phyloP scores from a whole-genome alignment of 73 alveolate genomes.

The Paraurostyla sp. region DNA sequence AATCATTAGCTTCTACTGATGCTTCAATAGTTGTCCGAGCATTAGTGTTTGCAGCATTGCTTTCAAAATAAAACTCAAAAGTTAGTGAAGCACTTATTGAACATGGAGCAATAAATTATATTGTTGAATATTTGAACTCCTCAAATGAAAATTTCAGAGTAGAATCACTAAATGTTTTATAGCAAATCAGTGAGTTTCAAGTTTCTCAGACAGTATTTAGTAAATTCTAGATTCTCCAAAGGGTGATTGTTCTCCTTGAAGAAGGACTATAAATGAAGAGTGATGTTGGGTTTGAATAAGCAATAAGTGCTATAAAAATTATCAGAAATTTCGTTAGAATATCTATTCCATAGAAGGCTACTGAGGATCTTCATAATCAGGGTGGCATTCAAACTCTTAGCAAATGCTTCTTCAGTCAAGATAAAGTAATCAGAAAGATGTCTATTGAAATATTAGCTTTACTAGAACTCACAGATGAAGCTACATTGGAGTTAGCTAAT shows the following conservation, averaged over 20 bases:
- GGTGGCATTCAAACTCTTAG: slow-evolving; percentile 60
- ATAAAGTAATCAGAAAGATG: slow-evolving; percentile 35
- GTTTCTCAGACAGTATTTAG: not conserved
- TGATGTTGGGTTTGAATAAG: slow-evolving; percentile 61
- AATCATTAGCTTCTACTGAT: slow-evolving; percentile 65
- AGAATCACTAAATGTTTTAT: slow-evolving; percentile 54
- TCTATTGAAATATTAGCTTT: slow-evolving; percentile 38
- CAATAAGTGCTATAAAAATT: not conserved
- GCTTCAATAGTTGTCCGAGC: slow-evolving; percentile 60
- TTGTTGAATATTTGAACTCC: slow-evolving; percentile 58
- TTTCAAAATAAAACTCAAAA: slow-evolving; percentile 44
- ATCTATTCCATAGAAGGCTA: slow-evolving; percentile 1
- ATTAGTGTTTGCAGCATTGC: slow-evolving; percentile 54
- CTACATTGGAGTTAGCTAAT: slow-evolving; percentile 44
- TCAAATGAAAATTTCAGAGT: slow-evolving; percentile 71
- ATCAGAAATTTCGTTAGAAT: not conserved
- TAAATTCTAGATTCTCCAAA: slow-evolving; percentile 36
- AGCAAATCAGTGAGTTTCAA: slow-evolving; percentile 14
- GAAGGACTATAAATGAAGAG: slow-evolving; percentile 71
- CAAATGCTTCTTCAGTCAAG: slow-evolving; percentile 53
- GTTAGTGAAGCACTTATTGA: slow-evolving; percentile 55
- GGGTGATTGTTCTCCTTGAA: slow-evolving; percentile 65
- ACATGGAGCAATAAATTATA: slow-evolving; percentile 61
- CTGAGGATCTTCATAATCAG: slow-evolving; percentile 26
- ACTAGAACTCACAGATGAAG: slow-evolving; percentile 42